Base-by-base conservation (phyloP, 306 rosid species). In the Macrotyloma uniflorum region DNA sequence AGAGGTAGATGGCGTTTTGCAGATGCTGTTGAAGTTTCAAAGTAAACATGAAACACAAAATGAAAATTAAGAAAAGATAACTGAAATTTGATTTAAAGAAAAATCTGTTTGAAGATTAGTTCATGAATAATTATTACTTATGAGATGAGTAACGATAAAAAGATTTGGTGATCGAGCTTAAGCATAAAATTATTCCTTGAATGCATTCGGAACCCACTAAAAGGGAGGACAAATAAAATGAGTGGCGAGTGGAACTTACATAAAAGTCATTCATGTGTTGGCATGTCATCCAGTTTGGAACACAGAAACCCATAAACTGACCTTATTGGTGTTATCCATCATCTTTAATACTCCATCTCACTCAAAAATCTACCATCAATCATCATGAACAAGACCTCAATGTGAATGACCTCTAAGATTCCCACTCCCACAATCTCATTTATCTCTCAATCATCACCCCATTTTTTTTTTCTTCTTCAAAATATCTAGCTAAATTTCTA, bases 221-320 rank as follows among this genome's bases (percentile, higher is more conserved):
- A 40, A 40, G n/a, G 67, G 70, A 53, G 49, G 68, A 24, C 47
- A 67, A 18, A 78, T 26, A 15, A 36, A 58, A 16, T 23, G 74
- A 53, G 67, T 77, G 81, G n/a, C 22, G 2, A 23, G 81, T 77
- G 67, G 59, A 72, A 70, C 57, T 78, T 55, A 23, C 15, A 65
- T 35, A 42, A 73, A 66, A 38, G 67, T 19, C 50, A 53, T 53
- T 72, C 66, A 72, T 35, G 65, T 23, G 4, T 18, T 19, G 13
- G n/a, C 30, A 28, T 28, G 38, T 38, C 67, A 47, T 36, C 22
- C 28, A 22, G 4, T 67, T 42, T 43, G 11, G 30, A 65, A 76
- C 73, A 50, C 43, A 33, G 20, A 19, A 22, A 67, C 14, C 58
- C 43, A 10, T 54, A 47, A 79, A 43, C 54, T 67, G 63, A 58